These are phyloP conservation scores for Corymbia citriodora DNA, from an alignment of 441 rosid species.

Conservation along the genomic window DNA sequence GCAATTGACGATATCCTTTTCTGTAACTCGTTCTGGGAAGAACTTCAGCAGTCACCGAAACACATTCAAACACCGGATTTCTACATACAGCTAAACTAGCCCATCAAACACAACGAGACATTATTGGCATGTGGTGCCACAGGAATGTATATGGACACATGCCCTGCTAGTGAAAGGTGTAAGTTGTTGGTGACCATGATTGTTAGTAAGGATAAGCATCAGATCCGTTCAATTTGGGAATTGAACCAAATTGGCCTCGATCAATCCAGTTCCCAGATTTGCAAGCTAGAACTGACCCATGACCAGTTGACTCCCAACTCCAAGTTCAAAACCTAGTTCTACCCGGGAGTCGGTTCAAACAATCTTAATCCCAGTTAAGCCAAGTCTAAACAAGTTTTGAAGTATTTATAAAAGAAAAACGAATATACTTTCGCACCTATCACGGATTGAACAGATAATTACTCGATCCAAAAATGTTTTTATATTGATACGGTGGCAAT, in stretches of 20 bases:
- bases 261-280: too few relatives aligned
- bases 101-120: fast-evolving
- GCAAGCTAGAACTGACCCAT: background rate
- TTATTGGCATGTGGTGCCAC: background rate
- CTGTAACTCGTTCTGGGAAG: background rate
- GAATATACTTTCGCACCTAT: background rate
- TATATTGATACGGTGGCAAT: background rate
- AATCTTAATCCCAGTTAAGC: background rate
- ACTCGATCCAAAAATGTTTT: background rate
- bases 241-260: too few relatives aligned
- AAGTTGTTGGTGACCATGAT: background rate
- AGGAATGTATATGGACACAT: background rate
- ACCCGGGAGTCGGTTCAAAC: background rate
- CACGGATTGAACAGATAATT: background rate
- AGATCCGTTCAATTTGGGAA: background rate
- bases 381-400: background rate
- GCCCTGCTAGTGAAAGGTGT: background rate
- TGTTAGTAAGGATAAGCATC: background rate
- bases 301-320: background rate
- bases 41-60: background rate
- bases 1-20: background rate
- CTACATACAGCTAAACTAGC: background rate
- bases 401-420: background rate
- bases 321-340: background rate
- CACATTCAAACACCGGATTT: background rate